Evolutionary conservation across 108 stramenopile genomes (phyloP), one percentile per base, ranked within the genome.

Genomic region (Pseudonitzschia multiseries): DNA sequence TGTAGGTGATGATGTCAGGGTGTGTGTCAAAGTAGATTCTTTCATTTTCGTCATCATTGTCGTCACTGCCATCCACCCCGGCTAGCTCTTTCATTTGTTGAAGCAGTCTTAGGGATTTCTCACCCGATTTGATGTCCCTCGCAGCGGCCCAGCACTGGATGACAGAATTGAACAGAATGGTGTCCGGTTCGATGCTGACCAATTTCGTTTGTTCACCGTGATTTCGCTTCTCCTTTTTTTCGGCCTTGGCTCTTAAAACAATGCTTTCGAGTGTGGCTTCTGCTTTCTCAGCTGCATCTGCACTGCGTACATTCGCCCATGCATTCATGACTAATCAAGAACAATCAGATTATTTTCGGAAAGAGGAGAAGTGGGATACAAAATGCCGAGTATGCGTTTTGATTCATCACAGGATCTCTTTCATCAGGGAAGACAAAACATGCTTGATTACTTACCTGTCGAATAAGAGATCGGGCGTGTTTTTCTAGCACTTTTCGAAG

Each of bases 1-100:
- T 92, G 78, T 88, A 92, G 15, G 87, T 79, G 21, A 88, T 81
- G 20, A 75, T 77, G 69, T 89, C 88, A 1, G 91, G 91, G 28
- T 62, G 68, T 2, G 79, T 71, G 62, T 88, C 84, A 33, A 63
- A 50, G 46, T 48, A 48, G 46, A 48, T 48, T 48, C 18, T 18
- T 3, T 48, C 42, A 42, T n/a, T n/a, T n/a, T n/a, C n/a, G n/a
- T 42, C 42, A 10, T 42, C 46, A 8, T 14, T 48, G 46, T 18
- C n/a, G 68, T 70, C 8, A 51, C 46, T 41, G 12, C 46, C 8
- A 48, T 18, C 46, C 63, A 43, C 36, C 41, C 69, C 68, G 20
- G 74, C 65, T 54, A 81, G 59, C 43, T 50, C 56, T 74, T 92
- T 78, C 82, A 92, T 86, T 65, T 66, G 69, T 27, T 73, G 24